Evolutionary conservation across 106 monocot species (phyloP).

Genomic region (Phalaenopsis aphrodite): DNA sequence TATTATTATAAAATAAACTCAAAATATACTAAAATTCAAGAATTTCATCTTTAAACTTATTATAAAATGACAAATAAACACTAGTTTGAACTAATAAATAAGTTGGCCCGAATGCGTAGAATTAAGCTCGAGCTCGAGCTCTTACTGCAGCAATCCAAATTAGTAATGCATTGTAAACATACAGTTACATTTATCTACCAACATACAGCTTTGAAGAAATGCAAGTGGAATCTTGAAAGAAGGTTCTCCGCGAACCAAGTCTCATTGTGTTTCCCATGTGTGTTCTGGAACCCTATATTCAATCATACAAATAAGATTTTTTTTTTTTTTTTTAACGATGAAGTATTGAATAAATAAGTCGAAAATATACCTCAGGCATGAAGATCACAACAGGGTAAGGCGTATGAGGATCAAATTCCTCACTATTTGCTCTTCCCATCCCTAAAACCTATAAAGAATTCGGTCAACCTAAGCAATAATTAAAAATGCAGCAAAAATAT

Average conservation of each 20-base stretch:
- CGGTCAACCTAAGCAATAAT: neutral
- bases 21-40: too few species aligned
- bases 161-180: neutral
- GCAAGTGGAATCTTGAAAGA: conserved; percentile 39
- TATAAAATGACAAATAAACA: too few species aligned
- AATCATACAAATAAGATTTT: neutral
- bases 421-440: conserved; percentile 64
- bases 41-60: too few species aligned
- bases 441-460: conserved; percentile 33
- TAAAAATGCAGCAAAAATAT: too few species aligned
- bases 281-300: conserved; percentile 61
- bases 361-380: conserved; percentile 65
- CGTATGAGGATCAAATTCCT: conserved; percentile 58
- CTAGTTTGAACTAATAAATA: too few species aligned
- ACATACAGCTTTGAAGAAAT: conserved; percentile 68
- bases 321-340: neutral
- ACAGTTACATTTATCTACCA: neutral
- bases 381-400: conserved; percentile 52
- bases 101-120: too few species aligned
- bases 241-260: conserved; percentile 57
- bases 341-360: too few species aligned
- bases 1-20: too few species aligned
- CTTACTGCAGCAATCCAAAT: too few species aligned
- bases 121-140: too few species aligned
- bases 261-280: conserved; percentile 81